A percentile compares a stretch with the other conserved stretches of the same genome.
Conservation (phyloP, 164 flowering plant genomes). For the Macadamia integrifolia region DNA sequence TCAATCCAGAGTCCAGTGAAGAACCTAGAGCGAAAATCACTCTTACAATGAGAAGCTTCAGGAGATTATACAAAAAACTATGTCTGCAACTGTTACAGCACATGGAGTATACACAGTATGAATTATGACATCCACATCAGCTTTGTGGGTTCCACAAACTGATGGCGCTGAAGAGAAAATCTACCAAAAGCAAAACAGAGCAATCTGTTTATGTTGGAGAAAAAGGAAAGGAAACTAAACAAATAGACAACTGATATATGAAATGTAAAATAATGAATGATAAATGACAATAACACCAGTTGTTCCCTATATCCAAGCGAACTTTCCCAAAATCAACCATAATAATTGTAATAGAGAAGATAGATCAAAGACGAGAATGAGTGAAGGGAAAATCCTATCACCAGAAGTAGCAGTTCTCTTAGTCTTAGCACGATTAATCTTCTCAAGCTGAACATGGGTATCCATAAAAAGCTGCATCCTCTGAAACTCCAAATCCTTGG, state of each 20-base stretch:
- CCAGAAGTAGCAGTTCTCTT: slow-evolving; percentile 43
- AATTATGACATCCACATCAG: not conserved
- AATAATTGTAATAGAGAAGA: not conserved
- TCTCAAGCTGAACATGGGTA: slow-evolving; percentile 75
- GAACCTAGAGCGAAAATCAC: not conserved
- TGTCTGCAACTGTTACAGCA: not conserved
- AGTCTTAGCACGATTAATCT: slow-evolving; percentile 57
- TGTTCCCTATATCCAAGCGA: not conserved
- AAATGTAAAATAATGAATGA: not conserved
- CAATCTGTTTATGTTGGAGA: not conserved
- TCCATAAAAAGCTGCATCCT: slow-evolving; percentile 84
- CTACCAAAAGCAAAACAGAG: not conserved
- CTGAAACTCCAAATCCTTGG: slow-evolving; percentile 70
- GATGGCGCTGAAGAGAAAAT: not conserved
- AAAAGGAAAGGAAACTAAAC: not conserved
- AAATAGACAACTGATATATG: not conserved
- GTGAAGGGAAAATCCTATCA: slow-evolving; percentile 18
- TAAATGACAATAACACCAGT: not conserved
- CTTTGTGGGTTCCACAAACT: not conserved
- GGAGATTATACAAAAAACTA: not conserved
- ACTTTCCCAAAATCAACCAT: not conserved
- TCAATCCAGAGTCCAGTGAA: not conserved
- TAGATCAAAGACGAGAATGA: not conserved
- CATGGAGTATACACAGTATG: not conserved
- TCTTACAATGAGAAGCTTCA: not conserved